Percentiles rank a stretch among this genome's conserved stretches.
These are phyloP conservation scores for Thalassiosira livingstoniorum DNA, from an alignment of 352 stramenopile species.

Conservation along the genomic window DNA sequence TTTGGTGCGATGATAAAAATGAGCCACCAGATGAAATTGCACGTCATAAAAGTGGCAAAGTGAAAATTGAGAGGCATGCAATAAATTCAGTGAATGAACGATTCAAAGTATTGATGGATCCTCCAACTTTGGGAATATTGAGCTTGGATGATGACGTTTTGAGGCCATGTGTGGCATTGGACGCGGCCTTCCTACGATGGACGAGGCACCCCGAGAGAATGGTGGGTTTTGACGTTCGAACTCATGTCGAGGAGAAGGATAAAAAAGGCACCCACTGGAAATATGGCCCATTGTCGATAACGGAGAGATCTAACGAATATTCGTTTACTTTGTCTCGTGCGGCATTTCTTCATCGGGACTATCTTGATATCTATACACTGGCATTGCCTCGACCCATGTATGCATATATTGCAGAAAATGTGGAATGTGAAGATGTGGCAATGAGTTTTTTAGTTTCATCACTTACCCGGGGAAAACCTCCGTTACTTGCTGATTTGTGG, in stretches of 20 bases:
- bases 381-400: slow-evolving; percentile 68
- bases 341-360: slow-evolving; percentile 79
- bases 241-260: slow-evolving; percentile 61
- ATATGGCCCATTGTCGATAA: slow-evolving; percentile 62
- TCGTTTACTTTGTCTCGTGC: slow-evolving; percentile 73
- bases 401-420: slow-evolving; percentile 61
- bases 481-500: slow-evolving; percentile 81
- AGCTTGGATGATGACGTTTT: slow-evolving; percentile 84
- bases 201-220: slow-evolving; percentile 76
- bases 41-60: slow-evolving; percentile 56
- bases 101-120: slow-evolving; percentile 65
- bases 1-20: slow-evolving; percentile 77
- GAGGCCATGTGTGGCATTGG: slow-evolving; percentile 76
- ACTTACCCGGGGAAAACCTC: slow-evolving; percentile 68
- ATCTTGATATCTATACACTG: slow-evolving; percentile 77
- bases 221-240: slow-evolving; percentile 81
- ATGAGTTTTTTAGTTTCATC: slow-evolving; percentile 82
- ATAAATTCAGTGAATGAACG: slow-evolving; percentile 83
- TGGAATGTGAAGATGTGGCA: slow-evolving; percentile 85
- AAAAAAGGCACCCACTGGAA: slow-evolving; percentile 45
- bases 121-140: slow-evolving; percentile 79
- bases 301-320: slow-evolving; percentile 72
- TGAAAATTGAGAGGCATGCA: slow-evolving; percentile 75
- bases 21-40: slow-evolving; percentile 54
- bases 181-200: slow-evolving; percentile 83